These are phyloP conservation scores for Pseudogymnoascus sp. DNA, from an alignment of 2,329 filamentous ascomycete species.

Conservation along the genomic window DNA sequence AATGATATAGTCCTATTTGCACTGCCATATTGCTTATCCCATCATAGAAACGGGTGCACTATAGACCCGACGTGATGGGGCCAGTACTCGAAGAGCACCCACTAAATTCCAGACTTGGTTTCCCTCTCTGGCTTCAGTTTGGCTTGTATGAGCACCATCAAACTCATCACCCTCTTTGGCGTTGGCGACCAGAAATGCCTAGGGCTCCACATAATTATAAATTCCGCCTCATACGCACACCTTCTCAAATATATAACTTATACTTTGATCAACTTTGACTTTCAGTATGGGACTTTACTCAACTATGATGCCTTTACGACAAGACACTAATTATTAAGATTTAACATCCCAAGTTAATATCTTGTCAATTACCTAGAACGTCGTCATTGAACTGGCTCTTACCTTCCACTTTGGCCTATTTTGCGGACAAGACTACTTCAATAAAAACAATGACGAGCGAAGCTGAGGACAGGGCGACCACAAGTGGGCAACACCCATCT, in stretches of 20 bases:
- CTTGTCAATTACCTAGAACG: not conserved
- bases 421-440: not conserved
- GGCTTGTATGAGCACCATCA: not conserved
- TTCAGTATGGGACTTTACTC: not conserved
- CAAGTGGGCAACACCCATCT: not conserved
- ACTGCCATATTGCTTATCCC: not conserved
- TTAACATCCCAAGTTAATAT: not conserved
- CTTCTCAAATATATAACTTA: not conserved
- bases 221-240: not conserved
- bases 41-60: not conserved
- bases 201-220: not conserved
- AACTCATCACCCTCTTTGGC: not conserved
- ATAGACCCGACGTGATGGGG: not conserved
- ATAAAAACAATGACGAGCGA: not conserved
- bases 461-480: not conserved
- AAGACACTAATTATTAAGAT: not conserved
- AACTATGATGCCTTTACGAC: not conserved
- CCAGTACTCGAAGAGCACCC: not conserved
- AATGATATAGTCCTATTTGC: not conserved
- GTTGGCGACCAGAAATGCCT: not conserved
- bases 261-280: not conserved
- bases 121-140: not conserved
- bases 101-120: not conserved
- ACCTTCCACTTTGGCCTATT: not conserved
- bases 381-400: not conserved